phyloP scores from a whole-genome alignment of 116 monocot genomes.

The Dioscorea cayenensis region DNA sequence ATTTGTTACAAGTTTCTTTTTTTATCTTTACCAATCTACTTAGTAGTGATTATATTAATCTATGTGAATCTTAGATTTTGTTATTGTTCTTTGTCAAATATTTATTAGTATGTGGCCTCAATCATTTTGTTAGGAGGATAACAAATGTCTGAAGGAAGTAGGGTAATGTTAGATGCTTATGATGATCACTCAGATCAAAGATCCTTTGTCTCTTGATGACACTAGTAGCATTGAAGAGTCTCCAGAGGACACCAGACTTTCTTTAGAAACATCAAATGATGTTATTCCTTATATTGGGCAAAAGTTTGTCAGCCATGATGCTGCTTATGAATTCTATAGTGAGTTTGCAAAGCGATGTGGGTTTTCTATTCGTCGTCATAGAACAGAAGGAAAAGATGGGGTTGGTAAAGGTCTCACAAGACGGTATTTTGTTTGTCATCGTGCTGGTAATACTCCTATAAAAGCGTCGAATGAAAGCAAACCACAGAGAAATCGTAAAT shows the following conservation, averaged over 20 bases:
- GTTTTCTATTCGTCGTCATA: conserved; percentile 79
- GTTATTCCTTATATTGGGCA: conserved; percentile 67
- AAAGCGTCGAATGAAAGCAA: conserved; percentile 47
- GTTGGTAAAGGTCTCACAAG: conserved; percentile 73
- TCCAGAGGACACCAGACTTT: conserved; percentile 49
- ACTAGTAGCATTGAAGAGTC: conserved; percentile 56
- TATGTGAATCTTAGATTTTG: too few species aligned
- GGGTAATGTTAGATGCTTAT: conserved; percentile 44
- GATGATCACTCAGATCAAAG: conserved; percentile 61
- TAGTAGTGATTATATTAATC: too few species aligned
- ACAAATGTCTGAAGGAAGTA: conserved; percentile 45
- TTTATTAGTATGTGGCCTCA: too few species aligned
- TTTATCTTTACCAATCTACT: too few species aligned
- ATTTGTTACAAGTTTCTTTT: too few species aligned
- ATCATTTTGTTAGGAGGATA: neutral
- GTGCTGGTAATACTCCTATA: conserved; percentile 74
- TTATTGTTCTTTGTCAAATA: too few species aligned
- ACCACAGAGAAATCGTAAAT: conserved; percentile 74
- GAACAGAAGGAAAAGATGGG: conserved; percentile 84
- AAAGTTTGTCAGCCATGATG: conserved; percentile 69
- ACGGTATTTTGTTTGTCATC: conserved; percentile 83
- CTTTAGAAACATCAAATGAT: conserved; percentile 58
- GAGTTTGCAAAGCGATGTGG: conserved; percentile 69
- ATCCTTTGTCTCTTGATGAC: conserved; percentile 56
- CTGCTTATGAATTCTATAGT: conserved; percentile 74